Evolutionary conservation across 1,284 basidiomycete genomes (phyloP).

Genomic region (Malassezia psittaci): DNA sequence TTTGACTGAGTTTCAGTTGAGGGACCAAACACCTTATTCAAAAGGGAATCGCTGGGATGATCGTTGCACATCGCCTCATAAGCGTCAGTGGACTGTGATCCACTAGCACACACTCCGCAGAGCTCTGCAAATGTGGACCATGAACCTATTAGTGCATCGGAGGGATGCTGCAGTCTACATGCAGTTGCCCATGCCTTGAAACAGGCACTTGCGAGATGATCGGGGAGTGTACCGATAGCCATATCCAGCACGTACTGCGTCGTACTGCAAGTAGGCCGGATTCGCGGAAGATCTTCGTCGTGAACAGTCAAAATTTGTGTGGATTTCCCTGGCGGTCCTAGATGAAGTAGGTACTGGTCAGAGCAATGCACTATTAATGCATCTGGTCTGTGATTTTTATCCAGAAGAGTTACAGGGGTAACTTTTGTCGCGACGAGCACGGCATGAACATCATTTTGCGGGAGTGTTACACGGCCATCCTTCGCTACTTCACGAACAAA

Average conservation of each 20-base stretch:
- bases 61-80: not conserved
- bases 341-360: not conserved
- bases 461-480: not conserved
- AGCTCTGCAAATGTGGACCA: not conserved
- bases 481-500: not conserved
- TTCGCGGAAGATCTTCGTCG: not conserved
- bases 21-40: not conserved
- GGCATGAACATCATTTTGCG: not conserved
- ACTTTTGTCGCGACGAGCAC: not conserved
- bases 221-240: slow-evolving; percentile 1
- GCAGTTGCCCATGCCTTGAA: not conserved
- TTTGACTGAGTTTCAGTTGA: not conserved
- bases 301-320: not conserved
- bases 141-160: no score
- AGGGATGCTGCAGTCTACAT: not conserved
- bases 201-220: not conserved
- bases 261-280: not conserved
- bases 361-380: not conserved
- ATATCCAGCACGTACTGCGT: slow-evolving; percentile 6
- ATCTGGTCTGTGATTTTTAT: not conserved
- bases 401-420: not conserved
- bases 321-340: not conserved
- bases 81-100: not conserved
- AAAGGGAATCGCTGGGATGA: not conserved
- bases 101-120: no score